Conservation (phyloP, 305 asterid species). For the Rubia balearica region DNA sequence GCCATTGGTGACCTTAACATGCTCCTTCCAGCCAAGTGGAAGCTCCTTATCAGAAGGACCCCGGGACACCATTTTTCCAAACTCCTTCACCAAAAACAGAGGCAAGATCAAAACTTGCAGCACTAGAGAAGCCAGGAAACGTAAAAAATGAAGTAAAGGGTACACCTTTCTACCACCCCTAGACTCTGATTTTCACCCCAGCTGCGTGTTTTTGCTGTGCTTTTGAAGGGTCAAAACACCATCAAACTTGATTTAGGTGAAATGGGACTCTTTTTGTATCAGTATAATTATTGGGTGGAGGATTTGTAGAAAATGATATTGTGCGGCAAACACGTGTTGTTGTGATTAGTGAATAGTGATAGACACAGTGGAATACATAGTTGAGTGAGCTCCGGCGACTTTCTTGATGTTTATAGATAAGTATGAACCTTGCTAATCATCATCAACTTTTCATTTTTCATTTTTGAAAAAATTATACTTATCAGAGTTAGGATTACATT, state of each 20-base stretch:
- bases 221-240: neutral
- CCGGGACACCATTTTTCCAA: slow-evolving; percentile 36
- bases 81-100: slow-evolving; percentile 10
- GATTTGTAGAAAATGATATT: slow-evolving; percentile 1
- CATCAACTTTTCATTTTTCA: too few species aligned
- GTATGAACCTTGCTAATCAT: neutral
- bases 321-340: slow-evolving; percentile 9
- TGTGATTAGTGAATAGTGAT: too few species aligned
- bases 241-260: neutral
- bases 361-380: neutral
- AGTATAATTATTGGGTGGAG: neutral
- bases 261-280: neutral
- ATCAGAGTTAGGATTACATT: too few species aligned
- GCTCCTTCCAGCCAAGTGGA: slow-evolving; percentile 59
- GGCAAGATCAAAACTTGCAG: neutral
- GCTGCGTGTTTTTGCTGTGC: neutral
- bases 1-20: slow-evolving; percentile 40
- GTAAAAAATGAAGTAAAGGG: neutral
- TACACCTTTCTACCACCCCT: neutral
- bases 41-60: slow-evolving; percentile 44
- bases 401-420: neutral
- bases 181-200: slow-evolving; percentile 1
- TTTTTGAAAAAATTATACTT: too few species aligned
- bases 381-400: neutral
- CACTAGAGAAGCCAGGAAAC: neutral